Base-by-base conservation (phyloP, 208 protist species). In the Wallacemonas sp. region DNA sequence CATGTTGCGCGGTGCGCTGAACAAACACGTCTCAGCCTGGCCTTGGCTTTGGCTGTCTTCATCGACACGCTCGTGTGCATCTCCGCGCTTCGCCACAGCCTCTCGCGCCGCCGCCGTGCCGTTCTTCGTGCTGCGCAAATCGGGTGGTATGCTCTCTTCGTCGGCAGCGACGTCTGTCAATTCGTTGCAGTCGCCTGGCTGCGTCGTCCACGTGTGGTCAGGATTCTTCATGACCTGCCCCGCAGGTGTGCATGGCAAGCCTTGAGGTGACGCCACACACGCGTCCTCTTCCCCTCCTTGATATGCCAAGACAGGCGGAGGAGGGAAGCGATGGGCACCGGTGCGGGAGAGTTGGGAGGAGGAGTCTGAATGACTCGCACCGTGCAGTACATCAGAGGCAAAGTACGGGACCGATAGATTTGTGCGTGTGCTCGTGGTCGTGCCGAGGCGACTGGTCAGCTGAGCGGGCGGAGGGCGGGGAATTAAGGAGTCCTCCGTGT, bases 1-100 rank as follows among this genome's bases (percentile, higher is more conserved):
- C 51, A 58, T 58, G 51, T 58, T 58, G 8, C 51, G 26, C n/a
- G 51, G 51, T 6, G 51, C 51, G 51, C 51, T n/a, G 28, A 58
- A 58, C 17, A 58, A 39, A 19, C 30, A 33, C n/a, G 30, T 24
- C 30, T 58, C 51, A 4, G 26, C 9, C 19, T 33, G 51, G 30
- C 51, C 41, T 26, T 22, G 19, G 0, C 6, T 1, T 17, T 17
- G 4, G 1, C 24, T 31, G 46, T 15, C 26, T 3, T 12, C 2
- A 14, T 2, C 51, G 44, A n/a, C n/a, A n/a, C n/a, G n/a, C n/a
- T 49, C 17, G 44, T 22, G 5, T 9, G 9, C 36, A 14, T 41
- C 36, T 17, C 36, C 36, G 36, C 36, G 36, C 36, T 17, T 41
- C 36, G 36, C 36, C n/a, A n/a, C n/a, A n/a, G n/a, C n/a, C n/a